phyloP scores from a whole-genome alignment of 495 filamentous ascomycete genomes.

The Aspergillus sclerotioniger region DNA sequence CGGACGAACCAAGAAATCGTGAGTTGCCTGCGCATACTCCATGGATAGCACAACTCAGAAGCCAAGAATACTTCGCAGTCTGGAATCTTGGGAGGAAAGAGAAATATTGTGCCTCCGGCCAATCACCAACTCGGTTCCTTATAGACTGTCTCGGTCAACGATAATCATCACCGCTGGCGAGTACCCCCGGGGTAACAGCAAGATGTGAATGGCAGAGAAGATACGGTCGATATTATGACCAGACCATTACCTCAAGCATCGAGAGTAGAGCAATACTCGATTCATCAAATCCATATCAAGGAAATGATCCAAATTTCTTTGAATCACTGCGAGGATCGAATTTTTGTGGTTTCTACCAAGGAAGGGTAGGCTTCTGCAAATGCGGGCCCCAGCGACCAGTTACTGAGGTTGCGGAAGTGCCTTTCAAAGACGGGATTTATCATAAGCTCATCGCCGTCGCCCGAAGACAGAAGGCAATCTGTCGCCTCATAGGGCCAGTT shows the following conservation, averaged over 20 bases:
- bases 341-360: conserved; percentile 53
- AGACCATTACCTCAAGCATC: neutral
- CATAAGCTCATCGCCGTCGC: conserved; percentile 56
- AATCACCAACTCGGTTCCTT: neutral
- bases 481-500: conserved; percentile 77
- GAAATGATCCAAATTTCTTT: neutral
- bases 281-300: neutral
- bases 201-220: neutral
- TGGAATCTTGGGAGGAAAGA: neutral
- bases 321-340: conserved; percentile 31
- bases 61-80: neutral
- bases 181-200: neutral
- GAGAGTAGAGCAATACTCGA: neutral
- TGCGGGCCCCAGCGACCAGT: conserved; percentile 73
- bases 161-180: neutral
- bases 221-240: neutral
- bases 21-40: neutral
- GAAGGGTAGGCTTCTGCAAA: conserved; percentile 64
- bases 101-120: neutral
- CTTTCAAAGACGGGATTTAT: conserved; percentile 81
- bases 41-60: neutral
- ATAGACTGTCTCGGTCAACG: neutral
- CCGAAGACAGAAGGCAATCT: conserved; percentile 55
- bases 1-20: neutral
- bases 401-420: conserved; percentile 63